Evolutionary conservation across 2,329 filamentous ascomycete genomes (phyloP).

Genomic region (Amauroascus niger): DNA sequence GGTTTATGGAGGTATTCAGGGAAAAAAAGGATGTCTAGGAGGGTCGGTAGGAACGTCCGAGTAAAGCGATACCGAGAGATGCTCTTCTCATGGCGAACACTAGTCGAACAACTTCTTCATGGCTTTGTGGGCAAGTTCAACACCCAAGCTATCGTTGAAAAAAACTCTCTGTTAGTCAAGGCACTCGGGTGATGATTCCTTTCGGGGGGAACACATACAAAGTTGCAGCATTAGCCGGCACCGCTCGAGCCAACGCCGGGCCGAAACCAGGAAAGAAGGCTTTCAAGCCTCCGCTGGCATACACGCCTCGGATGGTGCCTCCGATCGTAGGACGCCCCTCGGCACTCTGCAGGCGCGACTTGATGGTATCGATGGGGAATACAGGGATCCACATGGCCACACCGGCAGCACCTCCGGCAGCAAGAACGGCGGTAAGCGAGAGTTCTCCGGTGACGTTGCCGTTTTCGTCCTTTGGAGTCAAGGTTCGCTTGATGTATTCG

Average conservation of each 20-base stretch:
- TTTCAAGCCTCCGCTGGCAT: conserved; percentile 68
- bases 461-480: conserved; percentile 71
- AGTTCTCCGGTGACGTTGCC: conserved; percentile 67
- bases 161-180: conserved; percentile 13
- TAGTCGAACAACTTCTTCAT: conserved; percentile 41
- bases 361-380: conserved; percentile 95
- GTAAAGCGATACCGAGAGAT: not conserved
- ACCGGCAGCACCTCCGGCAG: conserved; percentile 80
- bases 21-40: not conserved
- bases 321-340: conserved; percentile 73
- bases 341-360: conserved; percentile 84
- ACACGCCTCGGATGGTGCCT: conserved; percentile 72
- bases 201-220: conserved; percentile 44
- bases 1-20: not conserved
- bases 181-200: not conserved
- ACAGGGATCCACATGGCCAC: conserved; percentile 99
- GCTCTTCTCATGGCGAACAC: not conserved
- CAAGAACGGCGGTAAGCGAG: conserved; percentile 70
- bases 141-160: conserved; percentile 35
- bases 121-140: conserved; percentile 43
- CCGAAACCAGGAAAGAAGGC: conserved; percentile 97
- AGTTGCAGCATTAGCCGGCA: conserved; percentile 92
- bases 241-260: conserved; percentile 81
- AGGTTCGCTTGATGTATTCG: conserved; percentile 79
- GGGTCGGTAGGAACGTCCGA: not conserved